Conservation (phyloP, 768 basidiomycete species). For the Sutorius australiensis region DNA sequence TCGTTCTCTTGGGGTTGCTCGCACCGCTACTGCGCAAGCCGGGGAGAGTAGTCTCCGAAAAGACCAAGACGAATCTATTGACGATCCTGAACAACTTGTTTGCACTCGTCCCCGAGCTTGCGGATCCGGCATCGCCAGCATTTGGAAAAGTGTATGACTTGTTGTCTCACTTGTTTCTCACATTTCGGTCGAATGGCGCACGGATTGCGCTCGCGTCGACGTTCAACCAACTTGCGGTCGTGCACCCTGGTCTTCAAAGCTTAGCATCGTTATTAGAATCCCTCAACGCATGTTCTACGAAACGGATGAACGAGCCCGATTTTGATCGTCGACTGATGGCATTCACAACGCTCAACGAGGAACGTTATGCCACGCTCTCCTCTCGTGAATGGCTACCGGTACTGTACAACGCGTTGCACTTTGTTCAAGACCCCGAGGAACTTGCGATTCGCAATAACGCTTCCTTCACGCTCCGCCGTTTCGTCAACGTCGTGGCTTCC, state of each 20-base stretch:
- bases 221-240: conserved; percentile 49
- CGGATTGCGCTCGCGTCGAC: conserved; percentile 66
- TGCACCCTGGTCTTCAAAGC: conserved; percentile 39
- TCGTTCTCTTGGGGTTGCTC: conserved; percentile 67
- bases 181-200: conserved; percentile 65
- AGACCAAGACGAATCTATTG: conserved; percentile 78
- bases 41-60: conserved; percentile 69
- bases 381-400: conserved; percentile 74
- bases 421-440: conserved; percentile 87
- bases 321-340: conserved; percentile 82
- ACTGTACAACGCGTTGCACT: conserved; percentile 77
- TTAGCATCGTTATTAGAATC: conserved; percentile 56
- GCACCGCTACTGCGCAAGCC: conserved; percentile 78
- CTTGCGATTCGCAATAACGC: conserved; percentile 83
- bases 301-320: conserved; percentile 86
- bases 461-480: conserved; percentile 68
- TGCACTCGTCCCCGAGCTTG: conserved; percentile 61
- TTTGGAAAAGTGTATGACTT: conserved; percentile 56
- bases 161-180: conserved; percentile 76
- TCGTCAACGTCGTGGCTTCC: conserved; percentile 56
- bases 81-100: conserved; percentile 65
- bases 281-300: conserved; percentile 83
- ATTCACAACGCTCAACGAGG: conserved; percentile 73
- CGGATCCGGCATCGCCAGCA: conserved; percentile 39
- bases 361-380: conserved; percentile 46